Evolutionary conservation across 352 stramenopile genomes (phyloP).

Genomic region (Phytophthora gonapodyides): DNA sequence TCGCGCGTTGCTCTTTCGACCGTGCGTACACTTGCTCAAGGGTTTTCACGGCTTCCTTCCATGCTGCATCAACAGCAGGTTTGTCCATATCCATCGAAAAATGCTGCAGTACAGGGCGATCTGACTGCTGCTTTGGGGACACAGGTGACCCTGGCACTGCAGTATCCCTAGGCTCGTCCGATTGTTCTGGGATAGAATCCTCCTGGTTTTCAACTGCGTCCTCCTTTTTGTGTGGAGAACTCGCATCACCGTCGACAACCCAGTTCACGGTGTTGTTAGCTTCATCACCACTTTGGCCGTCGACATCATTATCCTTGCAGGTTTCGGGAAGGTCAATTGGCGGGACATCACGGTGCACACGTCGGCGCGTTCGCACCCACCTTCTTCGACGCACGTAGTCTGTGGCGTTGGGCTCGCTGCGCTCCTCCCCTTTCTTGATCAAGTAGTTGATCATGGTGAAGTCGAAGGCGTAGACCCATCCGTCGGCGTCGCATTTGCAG

Average conservation of each 20-base stretch:
- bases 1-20: slow-evolving; percentile 45
- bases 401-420: slow-evolving; percentile 54
- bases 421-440: slow-evolving; percentile 59
- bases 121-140: not conserved
- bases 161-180: not conserved
- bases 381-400: slow-evolving; percentile 73
- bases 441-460: slow-evolving; percentile 81
- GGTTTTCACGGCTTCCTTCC: slow-evolving; percentile 50
- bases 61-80: slow-evolving; percentile 51
- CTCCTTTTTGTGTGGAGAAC: slow-evolving; percentile 14
- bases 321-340: slow-evolving; percentile 5
- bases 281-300: slow-evolving; percentile 37
- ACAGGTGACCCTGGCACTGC: not conserved
- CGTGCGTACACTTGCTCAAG: slow-evolving; percentile 55
- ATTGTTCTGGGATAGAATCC: slow-evolving; percentile 7
- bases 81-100: slow-evolving; percentile 62
- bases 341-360: slow-evolving; percentile 23
- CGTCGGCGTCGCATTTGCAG: slow-evolving; percentile 61
- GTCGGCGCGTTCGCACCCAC: slow-evolving; percentile 63
- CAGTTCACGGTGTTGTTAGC: slow-evolving; percentile 20
- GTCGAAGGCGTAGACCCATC: slow-evolving; percentile 82
- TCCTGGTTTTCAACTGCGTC: slow-evolving; percentile 11
- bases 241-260: slow-evolving; percentile 33
- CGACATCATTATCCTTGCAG: slow-evolving; percentile 12
- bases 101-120: slow-evolving; percentile 23